Conservation (phyloP, 768 basidiomycete species). For the Mycena metata region DNA sequence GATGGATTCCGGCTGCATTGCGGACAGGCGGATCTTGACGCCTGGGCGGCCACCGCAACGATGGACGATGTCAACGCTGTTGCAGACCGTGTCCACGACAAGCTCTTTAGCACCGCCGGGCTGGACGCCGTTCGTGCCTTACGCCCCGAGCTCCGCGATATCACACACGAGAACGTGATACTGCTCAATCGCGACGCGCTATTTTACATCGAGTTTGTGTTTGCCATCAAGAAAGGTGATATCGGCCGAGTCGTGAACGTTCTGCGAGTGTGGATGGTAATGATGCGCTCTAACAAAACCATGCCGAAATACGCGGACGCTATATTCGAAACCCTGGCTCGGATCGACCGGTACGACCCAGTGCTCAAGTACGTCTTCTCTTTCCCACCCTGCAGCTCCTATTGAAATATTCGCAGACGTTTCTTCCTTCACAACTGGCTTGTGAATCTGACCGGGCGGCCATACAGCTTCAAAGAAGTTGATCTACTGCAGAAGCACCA, state of each 20-base stretch:
- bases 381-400: neutral
- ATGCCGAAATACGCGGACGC: conserved; percentile 42
- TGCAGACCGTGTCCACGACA: conserved; percentile 17
- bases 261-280: conserved; percentile 33
- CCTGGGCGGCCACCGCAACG: conserved; percentile 21
- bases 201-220: conserved; percentile 33
- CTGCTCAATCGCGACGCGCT: conserved; percentile 40
- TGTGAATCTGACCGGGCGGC: conserved; percentile 30
- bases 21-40: conserved; percentile 18
- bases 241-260: conserved; percentile 38
- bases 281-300: conserved; percentile 28
- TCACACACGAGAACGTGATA: conserved; percentile 25
- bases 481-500: conserved; percentile 30
- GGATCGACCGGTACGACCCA: conserved; percentile 14
- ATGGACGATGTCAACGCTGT: conserved; percentile 25
- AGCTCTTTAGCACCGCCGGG: conserved; percentile 17
- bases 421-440: conserved; percentile 39
- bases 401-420: neutral
- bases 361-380: conserved; percentile 7
- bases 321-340: conserved; percentile 28
- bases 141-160: neutral
- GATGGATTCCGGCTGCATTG: conserved; percentile 31
- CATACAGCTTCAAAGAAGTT: conserved; percentile 37
- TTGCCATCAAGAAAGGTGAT: conserved; percentile 41
- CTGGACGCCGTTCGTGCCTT: conserved; percentile 9